A percentile compares a stretch with the other conserved stretches of the same genome.
These are phyloP conservation scores for Kodamaea lidongshanica DNA, from an alignment of 805 yeast species.

Conservation along the genomic window DNA sequence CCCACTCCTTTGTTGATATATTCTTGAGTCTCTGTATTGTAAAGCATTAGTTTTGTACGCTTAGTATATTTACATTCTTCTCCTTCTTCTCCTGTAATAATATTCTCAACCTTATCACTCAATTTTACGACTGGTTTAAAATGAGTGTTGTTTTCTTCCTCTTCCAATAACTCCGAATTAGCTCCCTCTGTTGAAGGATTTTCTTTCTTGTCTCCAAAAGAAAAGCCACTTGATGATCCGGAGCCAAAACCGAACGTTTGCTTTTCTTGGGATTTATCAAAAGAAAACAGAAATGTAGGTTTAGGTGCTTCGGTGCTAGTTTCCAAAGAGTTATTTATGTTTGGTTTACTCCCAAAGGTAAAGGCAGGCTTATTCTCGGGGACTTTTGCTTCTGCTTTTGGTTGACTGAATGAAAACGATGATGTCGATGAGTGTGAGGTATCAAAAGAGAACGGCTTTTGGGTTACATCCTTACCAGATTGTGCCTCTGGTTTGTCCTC, in stretches of 20 bases:
- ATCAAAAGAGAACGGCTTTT: conserved; percentile 17
- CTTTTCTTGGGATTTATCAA: conserved; percentile 5
- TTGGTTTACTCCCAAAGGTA: conserved; percentile 1
- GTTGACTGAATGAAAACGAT: conserved; percentile 19
- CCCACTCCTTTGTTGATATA: conserved; percentile 75
- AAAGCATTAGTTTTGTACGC: conserved; percentile 65
- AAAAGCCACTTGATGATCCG: conserved; percentile 14
- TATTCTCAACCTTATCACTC: conserved; percentile 42
- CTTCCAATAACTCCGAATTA: conserved; percentile 30
- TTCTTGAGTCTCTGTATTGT: conserved; percentile 43
- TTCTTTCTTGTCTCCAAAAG: conserved; percentile 17
- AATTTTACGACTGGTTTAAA: conserved; percentile 35
- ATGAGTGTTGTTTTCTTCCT: conserved; percentile 44
- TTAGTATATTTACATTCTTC: conserved; percentile 61
- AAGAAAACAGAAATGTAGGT: conserved; percentile 7
- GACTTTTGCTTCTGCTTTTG: background rate
- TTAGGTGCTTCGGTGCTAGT: conserved; percentile 3
- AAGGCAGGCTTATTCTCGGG: conserved; percentile 1
- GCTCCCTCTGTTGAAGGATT: conserved; percentile 17
- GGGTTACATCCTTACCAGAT: background rate
- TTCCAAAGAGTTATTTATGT: too few relatives aligned
- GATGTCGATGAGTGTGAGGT: conserved; percentile 10
- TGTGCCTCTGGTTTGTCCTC: background rate
- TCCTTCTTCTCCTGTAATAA: conserved; percentile 75
- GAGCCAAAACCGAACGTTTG: conserved; percentile 14